Evolutionary conservation across 1,139 yeast species (phyloP).

Genomic region (Taphrina flavorubra): DNA sequence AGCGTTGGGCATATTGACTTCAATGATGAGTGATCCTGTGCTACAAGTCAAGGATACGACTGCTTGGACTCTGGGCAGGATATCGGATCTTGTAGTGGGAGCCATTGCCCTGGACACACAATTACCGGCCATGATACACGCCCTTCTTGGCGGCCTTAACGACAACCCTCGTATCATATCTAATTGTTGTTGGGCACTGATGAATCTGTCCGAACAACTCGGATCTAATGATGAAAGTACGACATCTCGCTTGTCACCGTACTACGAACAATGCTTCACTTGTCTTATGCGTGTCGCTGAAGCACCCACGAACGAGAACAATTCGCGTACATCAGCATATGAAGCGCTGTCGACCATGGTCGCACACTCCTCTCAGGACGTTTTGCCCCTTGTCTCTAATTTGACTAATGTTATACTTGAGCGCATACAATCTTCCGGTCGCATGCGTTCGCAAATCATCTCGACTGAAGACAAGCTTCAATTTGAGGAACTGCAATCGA

Average conservation of each 20-base stretch:
- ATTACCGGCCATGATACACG: slow-evolving; percentile 71
- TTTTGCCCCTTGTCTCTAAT: slow-evolving; percentile 68
- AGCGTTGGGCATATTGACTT: slow-evolving; percentile 79
- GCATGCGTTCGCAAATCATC: slow-evolving; percentile 57
- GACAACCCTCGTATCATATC: slow-evolving; percentile 93
- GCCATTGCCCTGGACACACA: slow-evolving; percentile 71
- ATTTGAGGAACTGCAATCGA: slow-evolving; percentile 87
- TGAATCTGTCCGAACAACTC: slow-evolving; percentile 86
- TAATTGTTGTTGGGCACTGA: slow-evolving; percentile 96
- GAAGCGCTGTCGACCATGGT: slow-evolving; percentile 89
- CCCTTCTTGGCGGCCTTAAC: slow-evolving; percentile 74
- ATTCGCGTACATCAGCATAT: slow-evolving; percentile 93
- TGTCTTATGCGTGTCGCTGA: slow-evolving; percentile 64
- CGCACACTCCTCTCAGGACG: slow-evolving; percentile 72
- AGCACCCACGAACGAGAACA: slow-evolving; percentile 77
- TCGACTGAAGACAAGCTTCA: slow-evolving; percentile 70
- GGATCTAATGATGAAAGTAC: slow-evolving; percentile 60
- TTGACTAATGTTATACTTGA: slow-evolving; percentile 76
- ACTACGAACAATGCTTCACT: slow-evolving; percentile 71
- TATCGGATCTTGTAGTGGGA: slow-evolving; percentile 83
- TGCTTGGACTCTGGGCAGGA: slow-evolving; percentile 97
- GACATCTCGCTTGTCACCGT: slow-evolving; percentile 72
- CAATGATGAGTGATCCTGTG: slow-evolving; percentile 71
- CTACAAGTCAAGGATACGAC: slow-evolving; percentile 95
- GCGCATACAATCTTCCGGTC: slow-evolving; percentile 73